These are phyloP conservation scores for Hippophae gyantsensis DNA, from an alignment of 306 rosid species.

Conservation along the genomic window DNA sequence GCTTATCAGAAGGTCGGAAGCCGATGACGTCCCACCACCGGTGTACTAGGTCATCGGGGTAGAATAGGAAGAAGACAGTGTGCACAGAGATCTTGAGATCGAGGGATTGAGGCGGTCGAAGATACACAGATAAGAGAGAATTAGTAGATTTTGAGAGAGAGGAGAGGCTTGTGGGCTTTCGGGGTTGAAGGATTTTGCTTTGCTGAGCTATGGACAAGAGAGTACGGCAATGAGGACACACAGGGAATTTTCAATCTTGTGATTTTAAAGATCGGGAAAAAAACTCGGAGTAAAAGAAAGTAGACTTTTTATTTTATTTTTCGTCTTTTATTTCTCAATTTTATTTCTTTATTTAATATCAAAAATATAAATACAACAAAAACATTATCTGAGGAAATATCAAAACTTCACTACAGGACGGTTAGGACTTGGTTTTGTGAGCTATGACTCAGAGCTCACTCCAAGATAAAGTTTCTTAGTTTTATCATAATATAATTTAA, in stretches of 20 bases:
- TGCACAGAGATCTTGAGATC: constrained; percentile 9
- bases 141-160: constrained; percentile 33
- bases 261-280: background rate
- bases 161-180: constrained; percentile 22
- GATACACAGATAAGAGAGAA: constrained; percentile 12
- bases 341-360: too few species aligned
- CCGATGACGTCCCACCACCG: constrained; percentile 31
- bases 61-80: constrained; percentile 17
- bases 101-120: constrained; percentile 38
- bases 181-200: background rate
- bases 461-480: too few species aligned
- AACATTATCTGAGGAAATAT: too few species aligned
- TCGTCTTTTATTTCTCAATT: too few species aligned
- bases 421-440: too few species aligned
- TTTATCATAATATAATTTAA: too few species aligned
- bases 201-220: constrained; percentile 10
- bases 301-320: too few species aligned
- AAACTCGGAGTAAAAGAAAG: too few species aligned
- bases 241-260: constrained; percentile 22
- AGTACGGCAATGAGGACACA: constrained; percentile 19
- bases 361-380: too few species aligned
- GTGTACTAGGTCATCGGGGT: constrained; percentile 35
- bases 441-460: too few species aligned
- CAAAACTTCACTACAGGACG: too few species aligned
- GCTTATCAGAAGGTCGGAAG: constrained; percentile 27